These are phyloP conservation scores for Clausena lansium DNA, from an alignment of 345 rosid genomes.

Conservation along the genomic window DNA sequence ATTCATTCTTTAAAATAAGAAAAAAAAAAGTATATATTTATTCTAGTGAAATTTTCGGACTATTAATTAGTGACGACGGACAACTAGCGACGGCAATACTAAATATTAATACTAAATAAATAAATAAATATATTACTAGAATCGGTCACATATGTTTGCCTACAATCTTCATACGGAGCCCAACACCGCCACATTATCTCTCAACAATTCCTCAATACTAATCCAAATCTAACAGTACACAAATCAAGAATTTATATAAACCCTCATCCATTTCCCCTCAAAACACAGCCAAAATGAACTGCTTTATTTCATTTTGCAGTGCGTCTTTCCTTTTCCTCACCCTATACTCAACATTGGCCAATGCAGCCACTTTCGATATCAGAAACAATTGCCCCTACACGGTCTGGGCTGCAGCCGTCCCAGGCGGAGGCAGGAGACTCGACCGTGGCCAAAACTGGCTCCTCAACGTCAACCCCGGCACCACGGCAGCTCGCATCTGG, in stretches of 20 bases:
- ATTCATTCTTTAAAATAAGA: no score
- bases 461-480: neutral
- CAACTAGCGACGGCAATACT: no score
- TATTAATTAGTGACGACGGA: no score
- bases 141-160: neutral
- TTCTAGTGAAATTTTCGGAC: no score
- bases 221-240: neutral
- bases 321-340: neutral
- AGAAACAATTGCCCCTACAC: constrained; percentile 1
- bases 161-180: neutral
- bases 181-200: neutral
- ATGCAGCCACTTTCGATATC: neutral
- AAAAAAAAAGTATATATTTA: no score
- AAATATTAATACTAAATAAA: no score
- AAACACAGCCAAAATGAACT: neutral
- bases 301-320: no score
- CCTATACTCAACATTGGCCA: neutral
- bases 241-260: neutral
- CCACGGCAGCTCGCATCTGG: neutral
- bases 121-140: no score
- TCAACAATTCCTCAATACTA: neutral
- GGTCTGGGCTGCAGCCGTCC: neutral
- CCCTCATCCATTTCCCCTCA: neutral
- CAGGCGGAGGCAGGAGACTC: neutral
- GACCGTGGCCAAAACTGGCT: constrained; percentile 4